Base-by-base conservation (phyloP, 495 filamentous ascomycete species). In the Darksidea phi region DNA sequence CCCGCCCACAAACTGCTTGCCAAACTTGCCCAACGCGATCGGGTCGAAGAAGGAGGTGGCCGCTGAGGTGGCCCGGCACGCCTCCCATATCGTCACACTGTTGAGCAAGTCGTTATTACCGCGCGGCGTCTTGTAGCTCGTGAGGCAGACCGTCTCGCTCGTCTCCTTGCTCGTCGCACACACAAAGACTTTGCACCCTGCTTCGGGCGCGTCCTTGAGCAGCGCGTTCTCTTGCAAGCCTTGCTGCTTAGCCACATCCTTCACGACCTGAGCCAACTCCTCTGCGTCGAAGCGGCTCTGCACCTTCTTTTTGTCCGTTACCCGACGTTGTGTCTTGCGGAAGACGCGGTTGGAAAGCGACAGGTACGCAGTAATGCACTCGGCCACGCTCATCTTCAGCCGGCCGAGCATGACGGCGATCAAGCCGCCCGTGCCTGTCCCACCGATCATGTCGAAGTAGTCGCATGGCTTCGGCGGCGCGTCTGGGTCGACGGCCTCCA, bases 21-120 rank as follows among this genome's bases (percentile, higher is more conserved):
- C 21, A 17, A 25, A 52, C 5, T 67, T 48, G 1, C 72, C 74
- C 32, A 81, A 75, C 2, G 23, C 51, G 0, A 76, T 74, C 0
- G 74, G 64, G 0, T 61, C 59, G 42, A 61, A 61, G 32, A 55
- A 61, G 41, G 51, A 48, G 1, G 59, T 38, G 20, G 58, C 59
- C n/a, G 59, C 59, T 4, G 59, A 61, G 2, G 52, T 67, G 6
- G 60, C 64, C 15, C 64, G 64, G 18, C 38, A 58, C 1, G 76
- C 80, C 62, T 82, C 69, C 77, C 77, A 83, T 8, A 82, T 77
- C 50, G 66, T 75, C 8, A 73, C 68, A 1, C 53, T 67, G 20
- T 77, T 72, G 54, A 75, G 67, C 6, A 79, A 70, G 49, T 78
- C 62, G 15, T 59, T 68, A 15, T 70, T 61, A 57, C 73, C 71